phyloP scores from a whole-genome alignment of 2,329 filamentous ascomycete species.

The Penicillium sp. region DNA sequence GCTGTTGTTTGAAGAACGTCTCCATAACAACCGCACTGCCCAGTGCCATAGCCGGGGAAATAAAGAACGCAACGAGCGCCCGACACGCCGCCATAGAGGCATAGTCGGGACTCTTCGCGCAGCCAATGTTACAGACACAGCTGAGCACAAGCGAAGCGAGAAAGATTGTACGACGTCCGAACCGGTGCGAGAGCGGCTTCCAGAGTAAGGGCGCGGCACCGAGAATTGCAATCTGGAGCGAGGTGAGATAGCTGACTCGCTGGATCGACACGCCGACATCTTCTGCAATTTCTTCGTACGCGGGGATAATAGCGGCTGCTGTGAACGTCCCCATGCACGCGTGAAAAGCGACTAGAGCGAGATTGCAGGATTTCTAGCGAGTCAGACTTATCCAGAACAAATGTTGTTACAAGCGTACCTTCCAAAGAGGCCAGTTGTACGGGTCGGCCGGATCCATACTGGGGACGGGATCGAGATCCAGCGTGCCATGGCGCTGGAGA shows the following conservation, averaged over 20 bases:
- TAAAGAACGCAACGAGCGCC: slow-evolving; percentile 51
- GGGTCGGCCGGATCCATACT: slow-evolving; percentile 58
- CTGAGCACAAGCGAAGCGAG: slow-evolving; percentile 56
- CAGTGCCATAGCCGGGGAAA: slow-evolving; percentile 57
- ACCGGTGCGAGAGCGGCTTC: slow-evolving; percentile 58
- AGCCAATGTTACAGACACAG: slow-evolving; percentile 58
- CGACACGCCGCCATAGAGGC: slow-evolving; percentile 57
- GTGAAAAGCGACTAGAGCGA: slow-evolving; percentile 61
- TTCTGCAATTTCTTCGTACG: slow-evolving; percentile 60
- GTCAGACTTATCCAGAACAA: background rate
- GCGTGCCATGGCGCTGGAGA: slow-evolving; percentile 58
- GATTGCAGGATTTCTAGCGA: slow-evolving; percentile 52
- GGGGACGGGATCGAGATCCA: slow-evolving; percentile 61
- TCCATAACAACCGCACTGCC: slow-evolving; percentile 62
- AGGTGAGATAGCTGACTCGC: slow-evolving; percentile 58
- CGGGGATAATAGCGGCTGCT: slow-evolving; percentile 42
- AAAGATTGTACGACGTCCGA: slow-evolving; percentile 60
- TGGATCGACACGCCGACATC: slow-evolving; percentile 58
- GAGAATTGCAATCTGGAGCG: slow-evolving; percentile 60
- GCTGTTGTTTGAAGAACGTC: slow-evolving; percentile 60
- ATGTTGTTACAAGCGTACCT: slow-evolving; percentile 37
- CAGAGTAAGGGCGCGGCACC: slow-evolving; percentile 61
- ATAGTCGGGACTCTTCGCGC: slow-evolving; percentile 56
- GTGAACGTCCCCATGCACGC: slow-evolving; percentile 63
- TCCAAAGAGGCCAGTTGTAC: slow-evolving; percentile 62